Base-by-base conservation (phyloP, 2,329 filamentous ascomycete species). In the Penicillium janthinellum region DNA sequence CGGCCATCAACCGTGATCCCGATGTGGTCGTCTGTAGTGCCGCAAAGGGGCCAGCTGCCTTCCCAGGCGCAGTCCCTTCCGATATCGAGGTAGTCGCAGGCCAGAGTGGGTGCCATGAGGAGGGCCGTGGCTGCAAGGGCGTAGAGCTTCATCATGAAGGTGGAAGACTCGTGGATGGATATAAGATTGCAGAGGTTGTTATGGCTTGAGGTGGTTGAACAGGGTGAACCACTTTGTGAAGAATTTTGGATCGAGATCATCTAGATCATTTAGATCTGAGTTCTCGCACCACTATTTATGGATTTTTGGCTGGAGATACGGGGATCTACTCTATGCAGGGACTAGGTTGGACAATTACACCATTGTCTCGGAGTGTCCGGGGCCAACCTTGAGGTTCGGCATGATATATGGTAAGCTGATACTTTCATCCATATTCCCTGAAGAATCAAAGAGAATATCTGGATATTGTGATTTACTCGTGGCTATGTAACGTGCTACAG, bases 41-140 rank as follows among this genome's bases (percentile, higher is more conserved):
- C 57, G 52, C 57, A 59, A 10, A 41, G n/a, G 5, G 57, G 57
- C 51, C 51, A 48, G 44, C 10, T 44, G 11, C 57, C 57, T 55
- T 59, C 57, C 57, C 57, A 59, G n/a, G 45, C 22, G 15, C 57
- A 59, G 37, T 59, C 58, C 34, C 35, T n/a, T 44, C 54, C 58
- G 17, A 60, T 54, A 28, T 54, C 44, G 44, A 34, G 55, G 22
- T 54, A 48, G 22, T 57, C 37, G 35, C 50, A 54, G n/a, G 58
- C 54, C n/a, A 58, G 15, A 14, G 20, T 8, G 12, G 31, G 51
- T 28, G 49, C 45, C 6, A 50, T 28, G 42, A 50, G n/a, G 12
- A 51, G 34, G 20, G 44, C n/a, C 49, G 37, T 37, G 15, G 37
- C 2, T 53, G 51, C 14, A 25, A 34, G 38, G 0, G 25, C n/a